A percentile compares a stretch with the other conserved stretches of the same genome.
phyloP scores from a whole-genome alignment of 257 asterid genomes.

The Solanum neorickii region DNA sequence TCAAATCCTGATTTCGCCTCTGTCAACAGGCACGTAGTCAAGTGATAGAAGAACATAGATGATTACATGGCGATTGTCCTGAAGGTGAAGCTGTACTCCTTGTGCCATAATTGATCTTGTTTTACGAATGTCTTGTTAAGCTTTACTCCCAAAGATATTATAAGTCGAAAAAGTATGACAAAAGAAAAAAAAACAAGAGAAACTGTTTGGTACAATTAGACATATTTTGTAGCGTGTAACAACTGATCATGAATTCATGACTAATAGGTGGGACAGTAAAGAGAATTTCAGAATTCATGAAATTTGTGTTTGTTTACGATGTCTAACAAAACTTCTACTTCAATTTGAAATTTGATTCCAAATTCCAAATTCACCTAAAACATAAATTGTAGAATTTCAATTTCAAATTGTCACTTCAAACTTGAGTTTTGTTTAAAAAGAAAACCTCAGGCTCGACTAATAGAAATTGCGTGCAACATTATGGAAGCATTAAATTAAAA shows the following conservation, averaged over 20 bases:
- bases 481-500: neutral
- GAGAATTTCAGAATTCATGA: neutral
- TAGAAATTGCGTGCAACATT: neutral
- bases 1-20: neutral
- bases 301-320: neutral
- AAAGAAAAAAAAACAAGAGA: neutral
- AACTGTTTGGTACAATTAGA: neutral
- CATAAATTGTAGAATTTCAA: neutral
- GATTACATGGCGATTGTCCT: neutral
- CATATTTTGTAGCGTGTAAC: constrained; percentile 1
- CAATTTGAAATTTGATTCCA: neutral
- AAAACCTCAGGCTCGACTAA: neutral
- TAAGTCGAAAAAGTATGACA: neutral
- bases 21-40: neutral
- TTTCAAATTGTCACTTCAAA: neutral
- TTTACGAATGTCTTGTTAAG: neutral
- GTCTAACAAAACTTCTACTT: neutral
- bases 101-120: neutral
- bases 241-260: neutral
- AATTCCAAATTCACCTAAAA: neutral
- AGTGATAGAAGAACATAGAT: neutral
- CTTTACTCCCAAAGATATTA: neutral
- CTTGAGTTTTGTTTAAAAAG: neutral
- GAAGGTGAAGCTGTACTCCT: neutral
- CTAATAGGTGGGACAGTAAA: neutral